Conservation (phyloP, 345 rosid species). For the Atalantia buxifolia region DNA sequence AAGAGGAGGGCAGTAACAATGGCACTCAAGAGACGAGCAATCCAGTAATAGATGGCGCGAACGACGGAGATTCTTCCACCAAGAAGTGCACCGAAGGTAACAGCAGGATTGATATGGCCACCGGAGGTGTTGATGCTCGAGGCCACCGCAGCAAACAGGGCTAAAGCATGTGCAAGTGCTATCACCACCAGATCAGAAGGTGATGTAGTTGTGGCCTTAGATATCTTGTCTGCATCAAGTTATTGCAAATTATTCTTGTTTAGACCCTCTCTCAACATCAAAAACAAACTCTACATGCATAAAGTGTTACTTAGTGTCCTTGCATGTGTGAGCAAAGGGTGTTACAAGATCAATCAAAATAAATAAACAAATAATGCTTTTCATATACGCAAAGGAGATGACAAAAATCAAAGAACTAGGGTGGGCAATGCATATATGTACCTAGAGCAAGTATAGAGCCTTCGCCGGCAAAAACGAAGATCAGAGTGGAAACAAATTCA, state of each 20-base stretch:
- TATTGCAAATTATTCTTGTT: no score
- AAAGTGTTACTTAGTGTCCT: neutral
- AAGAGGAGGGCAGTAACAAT: slow-evolving; percentile 56
- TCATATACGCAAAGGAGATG: neutral
- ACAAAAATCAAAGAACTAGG: neutral
- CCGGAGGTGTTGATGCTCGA: slow-evolving; percentile 64
- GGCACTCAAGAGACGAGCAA: slow-evolving; percentile 76
- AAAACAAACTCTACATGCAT: no score
- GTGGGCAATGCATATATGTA: neutral
- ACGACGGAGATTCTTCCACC: slow-evolving; percentile 65
- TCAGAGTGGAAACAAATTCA: slow-evolving; percentile 65
- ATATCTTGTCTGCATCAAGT: slow-evolving; percentile 43
- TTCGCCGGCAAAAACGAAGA: slow-evolving; percentile 76
- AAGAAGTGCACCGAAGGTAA: slow-evolving; percentile 60
- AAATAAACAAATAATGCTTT: no score
- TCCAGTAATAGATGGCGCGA: slow-evolving; percentile 62
- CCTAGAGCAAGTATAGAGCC: slow-evolving; percentile 77
- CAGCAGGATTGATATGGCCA: slow-evolving; percentile 82
- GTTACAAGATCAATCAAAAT: no score
- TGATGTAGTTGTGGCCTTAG: slow-evolving; percentile 29
- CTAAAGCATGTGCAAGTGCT: slow-evolving; percentile 72
- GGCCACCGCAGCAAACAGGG: slow-evolving; percentile 53
- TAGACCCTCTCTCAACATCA: no score
- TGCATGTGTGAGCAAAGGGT: neutral
- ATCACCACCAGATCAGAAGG: slow-evolving; percentile 43